Percentiles rank a stretch among this genome's conserved stretches.
Evolutionary conservation across 192 early-diverging fungal species (phyloP).

Genomic region (Coemansia sp.): DNA sequence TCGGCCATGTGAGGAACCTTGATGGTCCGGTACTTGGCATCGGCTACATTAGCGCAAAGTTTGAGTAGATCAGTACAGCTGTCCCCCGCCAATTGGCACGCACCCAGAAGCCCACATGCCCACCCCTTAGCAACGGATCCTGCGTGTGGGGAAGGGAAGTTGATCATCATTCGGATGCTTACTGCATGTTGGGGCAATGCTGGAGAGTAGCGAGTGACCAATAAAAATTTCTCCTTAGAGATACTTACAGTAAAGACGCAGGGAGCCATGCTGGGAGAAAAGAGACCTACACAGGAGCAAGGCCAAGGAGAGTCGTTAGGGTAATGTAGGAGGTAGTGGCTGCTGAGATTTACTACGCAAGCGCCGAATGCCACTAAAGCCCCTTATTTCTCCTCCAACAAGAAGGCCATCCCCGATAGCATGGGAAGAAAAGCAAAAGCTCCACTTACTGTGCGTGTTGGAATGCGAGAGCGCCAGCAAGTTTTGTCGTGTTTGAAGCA

Average conservation of each 20-base stretch:
- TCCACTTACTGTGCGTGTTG: slow-evolving; percentile 47
- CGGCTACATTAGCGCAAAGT: slow-evolving; percentile 26
- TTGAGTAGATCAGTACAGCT: background rate
- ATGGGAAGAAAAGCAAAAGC: background rate
- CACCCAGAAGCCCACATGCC: background rate
- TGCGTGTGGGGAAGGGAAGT: background rate
- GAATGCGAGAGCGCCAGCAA: slow-evolving; percentile 24
- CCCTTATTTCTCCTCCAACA: background rate
- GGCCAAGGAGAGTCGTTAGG: background rate
- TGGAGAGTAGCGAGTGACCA: background rate
- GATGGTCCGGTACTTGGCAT: slow-evolving; percentile 61
- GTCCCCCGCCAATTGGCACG: background rate
- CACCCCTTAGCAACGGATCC: background rate
- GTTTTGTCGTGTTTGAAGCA: slow-evolving; percentile 21
- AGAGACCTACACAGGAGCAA: slow-evolving; percentile 21
- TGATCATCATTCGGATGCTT: slow-evolving; percentile 19
- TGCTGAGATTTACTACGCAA: slow-evolving; percentile 3
- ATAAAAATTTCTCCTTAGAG: slow-evolving; percentile 7
- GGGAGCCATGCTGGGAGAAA: slow-evolving; percentile 23
- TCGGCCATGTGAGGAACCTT: slow-evolving; percentile 97
- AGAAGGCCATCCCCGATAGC: background rate
- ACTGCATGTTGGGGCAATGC: background rate
- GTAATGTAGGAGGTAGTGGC: background rate
- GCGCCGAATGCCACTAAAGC: slow-evolving; percentile 1
- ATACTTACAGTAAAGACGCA: slow-evolving; percentile 53